Conservation (phyloP, 75 land plant species). For the Ceratopteris richardii region DNA sequence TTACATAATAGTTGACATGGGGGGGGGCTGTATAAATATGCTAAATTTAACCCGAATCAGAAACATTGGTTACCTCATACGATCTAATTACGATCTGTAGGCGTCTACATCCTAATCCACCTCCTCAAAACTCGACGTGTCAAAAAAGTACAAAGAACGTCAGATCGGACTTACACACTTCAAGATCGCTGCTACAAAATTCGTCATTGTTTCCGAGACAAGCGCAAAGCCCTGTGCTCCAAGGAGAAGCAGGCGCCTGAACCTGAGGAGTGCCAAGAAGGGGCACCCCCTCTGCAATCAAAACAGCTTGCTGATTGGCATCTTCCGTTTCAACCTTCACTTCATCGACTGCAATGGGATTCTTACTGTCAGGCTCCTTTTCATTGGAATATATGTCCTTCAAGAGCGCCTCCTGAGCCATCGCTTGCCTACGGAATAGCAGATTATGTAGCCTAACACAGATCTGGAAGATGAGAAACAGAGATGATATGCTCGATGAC, state of each 20-base stretch:
- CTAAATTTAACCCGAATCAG: too few relatives aligned
- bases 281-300: conserved; percentile 15
- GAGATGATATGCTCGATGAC: too few relatives aligned
- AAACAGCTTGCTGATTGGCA: conserved; percentile 56
- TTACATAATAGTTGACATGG: too few relatives aligned
- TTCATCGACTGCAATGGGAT: too few relatives aligned
- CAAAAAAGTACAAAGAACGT: not conserved
- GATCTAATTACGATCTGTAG: not conserved
- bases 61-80: not conserved
- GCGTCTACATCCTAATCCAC: not conserved
- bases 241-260: conserved; percentile 31
- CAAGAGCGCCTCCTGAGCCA: conserved; percentile 1
- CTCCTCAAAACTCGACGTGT: too few relatives aligned
- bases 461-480: not conserved
- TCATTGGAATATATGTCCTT: conserved; percentile 21
- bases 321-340: conserved; percentile 24
- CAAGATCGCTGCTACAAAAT: conserved; percentile 82
- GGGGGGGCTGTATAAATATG: too few relatives aligned
- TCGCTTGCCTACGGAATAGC: conserved; percentile 7
- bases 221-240: conserved; percentile 49
- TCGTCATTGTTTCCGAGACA: conserved; percentile 78
- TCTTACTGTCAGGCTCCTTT: conserved; percentile 21
- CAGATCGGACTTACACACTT: conserved; percentile 66
- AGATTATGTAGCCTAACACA: not conserved
- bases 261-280: conserved; percentile 40